Base-by-base conservation (phyloP, 108 stramenopile species). In the Conticribra weissflogii region DNA sequence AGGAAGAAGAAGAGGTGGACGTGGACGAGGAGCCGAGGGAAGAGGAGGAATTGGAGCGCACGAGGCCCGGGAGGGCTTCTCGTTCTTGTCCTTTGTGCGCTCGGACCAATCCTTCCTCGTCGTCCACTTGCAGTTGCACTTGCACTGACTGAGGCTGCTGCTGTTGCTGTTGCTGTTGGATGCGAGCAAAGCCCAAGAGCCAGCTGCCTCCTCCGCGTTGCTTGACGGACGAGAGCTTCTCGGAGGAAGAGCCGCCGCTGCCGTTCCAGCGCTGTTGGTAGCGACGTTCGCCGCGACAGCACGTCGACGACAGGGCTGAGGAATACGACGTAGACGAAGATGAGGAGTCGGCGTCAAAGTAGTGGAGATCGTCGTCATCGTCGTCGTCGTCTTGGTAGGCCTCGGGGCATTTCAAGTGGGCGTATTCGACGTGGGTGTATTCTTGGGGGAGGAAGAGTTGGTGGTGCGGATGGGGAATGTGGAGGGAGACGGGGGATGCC, bases 181-280 rank as follows among this genome's bases (percentile, higher is more conserved):
- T 50, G 18, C 61, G 71, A 32, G 66, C 74, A 61, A 75, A 75
- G 52, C 74, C 66, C 1, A 66, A 12, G 12, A 75, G 74, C 74
- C 74, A 75, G 32, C 45, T 48, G 34, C 66, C 74, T 9, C 63
- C 66, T 34, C 63, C 66, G 21, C 33, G 25, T 30, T 67, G 27
- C 29, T 66, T 54, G 8, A 60, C 65, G 0, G 59, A 57, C 5
- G 74, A 74, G 23, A 66, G 36, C 64, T 59, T 66, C 53, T 65
- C 63, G 63, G 50, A n/a, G 1, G 56, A 30, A 31, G 27, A 3
- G 3, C 17, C 25, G 30, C 31, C 50, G 50, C 4, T 65, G 63
- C 36, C 36, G 36, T 41, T 41, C 36, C 36, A 41, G 2, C 49
- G 31, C 18, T 23, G 44, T 51, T 32, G 51, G 19, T 14, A 25